Conservation (phyloP, 2,329 filamentous ascomycete species). For the Aspergillus alliaceus region DNA sequence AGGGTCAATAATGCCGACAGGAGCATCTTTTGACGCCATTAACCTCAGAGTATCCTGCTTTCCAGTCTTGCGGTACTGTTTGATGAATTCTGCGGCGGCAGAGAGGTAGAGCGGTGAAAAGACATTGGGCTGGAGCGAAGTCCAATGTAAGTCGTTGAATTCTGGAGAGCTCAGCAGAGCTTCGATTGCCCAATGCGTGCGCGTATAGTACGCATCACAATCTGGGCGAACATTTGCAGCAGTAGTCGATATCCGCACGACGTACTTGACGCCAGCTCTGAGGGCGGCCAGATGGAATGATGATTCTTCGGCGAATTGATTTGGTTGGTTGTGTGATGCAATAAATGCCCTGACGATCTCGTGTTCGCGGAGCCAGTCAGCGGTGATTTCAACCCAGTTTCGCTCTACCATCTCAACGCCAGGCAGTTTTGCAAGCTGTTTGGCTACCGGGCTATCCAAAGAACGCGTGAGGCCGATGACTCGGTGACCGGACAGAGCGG, state of each 20-base stretch:
- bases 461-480: slow-evolving; percentile 37
- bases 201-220: slow-evolving; percentile 35
- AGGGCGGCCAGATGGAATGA: slow-evolving; percentile 37
- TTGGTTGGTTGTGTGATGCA: slow-evolving; percentile 38
- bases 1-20: slow-evolving; percentile 32
- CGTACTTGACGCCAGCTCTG: slow-evolving; percentile 40
- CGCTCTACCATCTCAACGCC: slow-evolving; percentile 36
- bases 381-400: slow-evolving; percentile 40
- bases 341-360: slow-evolving; percentile 41
- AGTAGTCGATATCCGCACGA: slow-evolving; percentile 45
- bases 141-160: slow-evolving; percentile 39
- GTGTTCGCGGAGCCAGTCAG: slow-evolving; percentile 42
- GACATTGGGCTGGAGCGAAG: slow-evolving; percentile 42
- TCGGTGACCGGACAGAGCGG: slow-evolving; percentile 15
- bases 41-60: slow-evolving; percentile 30
- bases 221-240: slow-evolving; percentile 39
- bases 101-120: slow-evolving; percentile 27
- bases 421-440: slow-evolving; percentile 31
- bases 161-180: slow-evolving; percentile 36
- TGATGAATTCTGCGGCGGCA: slow-evolving; percentile 31
- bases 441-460: slow-evolving; percentile 16
- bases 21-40: slow-evolving; percentile 28
- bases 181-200: slow-evolving; percentile 46
- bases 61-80: slow-evolving; percentile 34
- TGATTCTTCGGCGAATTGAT: slow-evolving; percentile 44